Base-by-base conservation (phyloP, 108 stramenopile genomes). In the Epithemia pelagica region DNA sequence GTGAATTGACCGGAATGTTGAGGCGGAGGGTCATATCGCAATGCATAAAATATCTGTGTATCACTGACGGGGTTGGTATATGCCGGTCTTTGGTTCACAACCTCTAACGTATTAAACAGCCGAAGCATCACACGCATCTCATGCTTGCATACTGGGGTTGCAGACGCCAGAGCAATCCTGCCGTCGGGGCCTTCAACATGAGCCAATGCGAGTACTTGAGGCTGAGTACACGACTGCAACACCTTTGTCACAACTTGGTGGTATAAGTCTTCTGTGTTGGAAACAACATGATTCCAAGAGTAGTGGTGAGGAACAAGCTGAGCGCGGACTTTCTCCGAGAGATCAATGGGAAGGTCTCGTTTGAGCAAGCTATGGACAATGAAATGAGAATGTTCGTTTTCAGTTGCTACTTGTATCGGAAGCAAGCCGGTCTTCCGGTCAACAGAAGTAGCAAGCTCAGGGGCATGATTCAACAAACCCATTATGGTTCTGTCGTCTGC, bases 91-190 rank as follows among this genome's bases (percentile, higher is more conserved):
- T 94, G 92, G 60, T 91, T 94, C 2, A 94, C 92, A 24, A 94
- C 89, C 65, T 94, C 92, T 23, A 94, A 69, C n/a, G 92, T 94
- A 37, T 94, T 94, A 82, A 94, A 94, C 2, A 94, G 73, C n/a
- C 92, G 76, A 18, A 94, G 74, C 92, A 94, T 94, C 7, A 91
- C 89, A 26, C 92, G 84, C 63, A 94, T 78, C 64, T 94, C 92
- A 64, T 94, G 92, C 23, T 90, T 87, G 77, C 92, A 89, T 8
- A 94, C 88, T 33, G 92, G 87, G 19, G 92, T 91, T 8, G 92
- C 89, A 28, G 79, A 73, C 30, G 84, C 88, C 0, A 94, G 71
- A 20, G 92, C 88, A 70, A 94, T 90, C 55, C 87, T 89, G 24
- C 92, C 89, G 56, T 89, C 78, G 3, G 86, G 79, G 37, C 88